Evolutionary conservation across 2,329 filamentous ascomycete species (phyloP).

Genomic region (Myrmaecium sp.): DNA sequence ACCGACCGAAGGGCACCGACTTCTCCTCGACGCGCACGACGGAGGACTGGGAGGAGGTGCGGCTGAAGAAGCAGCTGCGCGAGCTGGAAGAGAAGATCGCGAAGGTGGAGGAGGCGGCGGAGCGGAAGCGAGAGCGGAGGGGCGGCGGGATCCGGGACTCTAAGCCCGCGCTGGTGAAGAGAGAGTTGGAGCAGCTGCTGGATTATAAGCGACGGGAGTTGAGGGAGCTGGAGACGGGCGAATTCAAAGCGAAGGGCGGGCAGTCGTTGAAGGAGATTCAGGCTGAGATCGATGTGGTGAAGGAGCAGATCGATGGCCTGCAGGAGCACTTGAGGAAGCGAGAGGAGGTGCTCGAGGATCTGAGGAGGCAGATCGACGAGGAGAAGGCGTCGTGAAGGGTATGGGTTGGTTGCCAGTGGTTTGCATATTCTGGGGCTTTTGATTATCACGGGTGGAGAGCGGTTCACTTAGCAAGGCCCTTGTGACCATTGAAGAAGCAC

Average conservation of each 20-base stretch:
- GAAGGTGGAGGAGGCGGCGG: slow-evolving; percentile 58
- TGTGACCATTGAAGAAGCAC: too few species aligned
- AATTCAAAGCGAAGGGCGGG: slow-evolving; percentile 50
- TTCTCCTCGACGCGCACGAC: slow-evolving; percentile 74
- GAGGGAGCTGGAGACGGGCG: slow-evolving; percentile 56
- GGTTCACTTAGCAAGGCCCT: too few species aligned
- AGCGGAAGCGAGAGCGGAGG: slow-evolving; percentile 35
- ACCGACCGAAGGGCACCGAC: slow-evolving; percentile 74
- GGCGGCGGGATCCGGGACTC: slow-evolving; percentile 41
- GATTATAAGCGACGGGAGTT: slow-evolving; percentile 83
- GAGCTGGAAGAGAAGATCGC: slow-evolving; percentile 81
- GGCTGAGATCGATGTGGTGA: slow-evolving; percentile 80
- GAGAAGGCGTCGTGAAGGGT: too few species aligned
- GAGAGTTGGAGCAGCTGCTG: slow-evolving; percentile 81
- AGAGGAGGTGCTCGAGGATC: slow-evolving; percentile 56
- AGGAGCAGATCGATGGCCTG: slow-evolving; percentile 82
- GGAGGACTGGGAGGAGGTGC: slow-evolving; percentile 91
- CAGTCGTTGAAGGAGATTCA: slow-evolving; percentile 58
- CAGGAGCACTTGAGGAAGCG: slow-evolving; percentile 66
- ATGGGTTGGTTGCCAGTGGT: too few species aligned
- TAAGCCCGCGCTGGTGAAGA: slow-evolving; percentile 81
- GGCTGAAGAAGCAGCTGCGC: slow-evolving; percentile 77
- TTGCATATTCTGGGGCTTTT: too few species aligned
- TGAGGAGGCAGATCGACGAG: slow-evolving; percentile 71
- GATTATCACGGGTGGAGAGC: too few species aligned